Evolutionary conservation across 2,329 filamentous ascomycete species (phyloP).

Genomic region (Diaporthe longicolla): DNA sequence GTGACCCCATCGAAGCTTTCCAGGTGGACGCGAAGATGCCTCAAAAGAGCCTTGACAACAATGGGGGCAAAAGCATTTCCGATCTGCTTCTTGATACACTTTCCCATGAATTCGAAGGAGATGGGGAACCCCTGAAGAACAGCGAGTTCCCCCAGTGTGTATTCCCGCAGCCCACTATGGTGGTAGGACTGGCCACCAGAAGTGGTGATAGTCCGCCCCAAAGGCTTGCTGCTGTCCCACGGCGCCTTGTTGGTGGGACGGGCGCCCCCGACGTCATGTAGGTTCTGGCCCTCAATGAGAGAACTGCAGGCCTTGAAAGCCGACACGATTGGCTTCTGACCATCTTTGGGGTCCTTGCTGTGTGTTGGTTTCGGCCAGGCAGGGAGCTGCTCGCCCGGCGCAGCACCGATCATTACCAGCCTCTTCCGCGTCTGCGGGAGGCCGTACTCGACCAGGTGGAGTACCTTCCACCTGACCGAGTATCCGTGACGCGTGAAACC

Average conservation of each 20-base stretch:
- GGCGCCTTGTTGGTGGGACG: constrained; percentile 49
- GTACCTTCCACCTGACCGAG: constrained; percentile 77
- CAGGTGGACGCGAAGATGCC: constrained; percentile 63
- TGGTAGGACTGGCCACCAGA: constrained; percentile 75
- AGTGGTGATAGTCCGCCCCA: constrained; percentile 75
- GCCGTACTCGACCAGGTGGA: constrained; percentile 67
- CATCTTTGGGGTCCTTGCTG: constrained; percentile 53
- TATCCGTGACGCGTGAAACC: constrained; percentile 77
- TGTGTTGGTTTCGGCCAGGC: constrained; percentile 76
- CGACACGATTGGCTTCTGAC: constrained; percentile 58
- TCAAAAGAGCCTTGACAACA: constrained; percentile 64
- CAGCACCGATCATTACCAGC: constrained; percentile 70
- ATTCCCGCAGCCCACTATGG: constrained; percentile 72
- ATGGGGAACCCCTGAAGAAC: constrained; percentile 78
- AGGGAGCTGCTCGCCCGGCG: constrained; percentile 80
- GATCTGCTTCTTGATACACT: constrained; percentile 72
- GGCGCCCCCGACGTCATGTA: constrained; percentile 56
- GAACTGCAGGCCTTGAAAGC: constrained; percentile 58
- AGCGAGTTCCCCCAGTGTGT: constrained; percentile 78
- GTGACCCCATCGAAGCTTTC: constrained; percentile 58
- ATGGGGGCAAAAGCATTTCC: constrained; percentile 83
- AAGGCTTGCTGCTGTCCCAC: constrained; percentile 62
- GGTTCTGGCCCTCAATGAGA: constrained; percentile 49
- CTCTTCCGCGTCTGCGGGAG: constrained; percentile 65
- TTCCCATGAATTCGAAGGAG: constrained; percentile 68